Evolutionary conservation across 2,329 filamentous ascomycete genomes (phyloP).

Genomic region (Fusarium albidum): DNA sequence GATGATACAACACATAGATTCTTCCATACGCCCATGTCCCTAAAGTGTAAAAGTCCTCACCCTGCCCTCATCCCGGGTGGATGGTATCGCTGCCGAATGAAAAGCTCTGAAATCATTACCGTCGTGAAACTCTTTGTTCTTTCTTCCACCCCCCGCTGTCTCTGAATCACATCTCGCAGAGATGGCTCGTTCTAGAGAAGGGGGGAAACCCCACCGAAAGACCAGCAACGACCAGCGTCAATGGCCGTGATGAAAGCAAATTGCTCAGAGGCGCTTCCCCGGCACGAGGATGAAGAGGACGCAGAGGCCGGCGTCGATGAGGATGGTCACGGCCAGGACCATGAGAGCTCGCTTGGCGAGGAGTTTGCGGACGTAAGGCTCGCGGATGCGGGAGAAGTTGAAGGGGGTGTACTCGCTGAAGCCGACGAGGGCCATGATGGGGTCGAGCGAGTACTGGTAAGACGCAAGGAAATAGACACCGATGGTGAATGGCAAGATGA

Average conservation of each 20-base stretch:
- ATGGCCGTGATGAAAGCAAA: slow-evolving; percentile 23
- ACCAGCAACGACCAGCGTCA: slow-evolving; percentile 38
- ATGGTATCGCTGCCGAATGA: slow-evolving; percentile 30
- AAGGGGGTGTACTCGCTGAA: slow-evolving; percentile 97
- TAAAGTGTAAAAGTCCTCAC: slow-evolving; percentile 25
- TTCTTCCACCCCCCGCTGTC: background rate
- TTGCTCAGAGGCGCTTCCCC: slow-evolving; percentile 75
- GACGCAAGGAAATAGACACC: slow-evolving; percentile 89
- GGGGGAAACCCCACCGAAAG: slow-evolving; percentile 19
- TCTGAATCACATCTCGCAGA: slow-evolving; percentile 29
- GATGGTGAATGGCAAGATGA: slow-evolving; percentile 89
- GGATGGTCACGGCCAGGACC: slow-evolving; percentile 76
- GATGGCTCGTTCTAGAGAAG: slow-evolving; percentile 16
- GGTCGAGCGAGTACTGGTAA: slow-evolving; percentile 96
- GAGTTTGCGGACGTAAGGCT: slow-evolving; percentile 89
- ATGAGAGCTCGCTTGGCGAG: slow-evolving; percentile 84
- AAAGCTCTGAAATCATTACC: slow-evolving; percentile 40
- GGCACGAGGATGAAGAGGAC: slow-evolving; percentile 95
- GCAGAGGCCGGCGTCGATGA: slow-evolving; percentile 83
- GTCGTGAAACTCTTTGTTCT: slow-evolving; percentile 38
- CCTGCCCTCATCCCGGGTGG: slow-evolving; percentile 20
- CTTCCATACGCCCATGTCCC: slow-evolving; percentile 36
- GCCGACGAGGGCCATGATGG: slow-evolving; percentile 86
- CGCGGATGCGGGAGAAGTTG: slow-evolving; percentile 85
- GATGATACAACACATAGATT: slow-evolving; percentile 36